A percentile compares a stretch with the other conserved stretches of the same genome.
Conservation (phyloP, 768 basidiomycete genomes). For the Boletus reticuloceps region DNA sequence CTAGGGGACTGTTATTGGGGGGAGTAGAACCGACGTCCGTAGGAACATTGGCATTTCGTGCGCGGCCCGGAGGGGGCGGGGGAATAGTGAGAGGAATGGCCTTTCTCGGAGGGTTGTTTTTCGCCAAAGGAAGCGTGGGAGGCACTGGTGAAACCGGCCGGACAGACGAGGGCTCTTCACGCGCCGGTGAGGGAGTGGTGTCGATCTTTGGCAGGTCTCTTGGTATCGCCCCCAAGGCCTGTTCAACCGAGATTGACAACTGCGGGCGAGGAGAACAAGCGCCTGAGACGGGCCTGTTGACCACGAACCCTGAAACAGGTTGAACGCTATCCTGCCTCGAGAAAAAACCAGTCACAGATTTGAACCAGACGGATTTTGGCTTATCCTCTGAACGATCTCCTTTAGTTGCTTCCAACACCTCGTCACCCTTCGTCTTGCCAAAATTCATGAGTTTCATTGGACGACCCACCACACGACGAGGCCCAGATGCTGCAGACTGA, state of each 20-base stretch:
- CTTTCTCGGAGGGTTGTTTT: slow-evolving; percentile 22
- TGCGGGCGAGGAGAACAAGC: slow-evolving; percentile 27
- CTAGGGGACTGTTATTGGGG: slow-evolving; percentile 25
- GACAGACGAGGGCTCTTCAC: slow-evolving; percentile 25
- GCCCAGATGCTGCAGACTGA: slow-evolving; percentile 20
- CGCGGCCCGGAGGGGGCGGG: slow-evolving; percentile 30
- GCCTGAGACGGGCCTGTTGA: slow-evolving; percentile 13
- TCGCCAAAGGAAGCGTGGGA: slow-evolving; percentile 25
- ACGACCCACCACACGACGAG: slow-evolving; percentile 21
- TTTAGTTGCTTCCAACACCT: slow-evolving; percentile 12
- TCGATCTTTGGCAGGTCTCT: slow-evolving; percentile 32
- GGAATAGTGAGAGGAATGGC: slow-evolving; percentile 35
- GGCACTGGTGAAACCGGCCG: slow-evolving; percentile 34
- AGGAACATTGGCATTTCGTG: slow-evolving; percentile 37
- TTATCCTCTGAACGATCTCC: slow-evolving; percentile 26
- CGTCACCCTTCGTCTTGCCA: slow-evolving; percentile 39
- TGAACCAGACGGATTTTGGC: slow-evolving; percentile 19
- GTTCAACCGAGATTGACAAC: slow-evolving; percentile 44
- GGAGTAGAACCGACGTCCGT: slow-evolving; percentile 31
- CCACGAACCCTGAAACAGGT: slow-evolving; percentile 18
- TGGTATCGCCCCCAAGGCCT: slow-evolving; percentile 31
- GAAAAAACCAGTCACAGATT: slow-evolving; percentile 31
- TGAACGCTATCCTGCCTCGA: slow-evolving; percentile 18
- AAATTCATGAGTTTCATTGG: slow-evolving; percentile 45
- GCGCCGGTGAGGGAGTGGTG: slow-evolving; percentile 20